Evolutionary conservation across 306 rosid species (phyloP).

Genomic region (Inga laurina): DNA sequence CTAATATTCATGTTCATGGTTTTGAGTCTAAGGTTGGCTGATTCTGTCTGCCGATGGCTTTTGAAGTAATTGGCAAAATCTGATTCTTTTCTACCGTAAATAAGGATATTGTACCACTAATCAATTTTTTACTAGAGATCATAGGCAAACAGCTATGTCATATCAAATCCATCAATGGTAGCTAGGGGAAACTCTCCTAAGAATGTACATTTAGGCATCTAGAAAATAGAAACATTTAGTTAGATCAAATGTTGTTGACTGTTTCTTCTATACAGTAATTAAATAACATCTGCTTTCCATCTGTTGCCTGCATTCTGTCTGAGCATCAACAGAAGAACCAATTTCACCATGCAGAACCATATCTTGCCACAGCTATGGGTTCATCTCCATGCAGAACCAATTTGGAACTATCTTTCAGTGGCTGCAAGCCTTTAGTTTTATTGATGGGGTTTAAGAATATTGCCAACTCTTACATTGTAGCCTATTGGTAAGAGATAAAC

Average conservation of each 20-base stretch:
- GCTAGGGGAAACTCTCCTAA: not conserved
- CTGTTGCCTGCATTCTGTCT: not conserved
- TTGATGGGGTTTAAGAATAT: not conserved
- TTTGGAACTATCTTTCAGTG: slow-evolving; percentile 17
- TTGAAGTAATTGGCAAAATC: not conserved
- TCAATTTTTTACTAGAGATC: not conserved
- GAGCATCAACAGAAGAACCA: not conserved
- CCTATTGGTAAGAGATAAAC: slow-evolving; percentile 3
- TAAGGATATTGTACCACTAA: not conserved
- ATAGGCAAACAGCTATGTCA: not conserved
- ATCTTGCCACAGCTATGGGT: not conserved
- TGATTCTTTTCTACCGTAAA: not conserved
- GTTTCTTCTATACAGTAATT: not conserved
- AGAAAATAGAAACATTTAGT: not conserved
- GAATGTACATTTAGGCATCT: not conserved
- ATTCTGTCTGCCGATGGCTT: not conserved
- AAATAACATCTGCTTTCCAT: not conserved
- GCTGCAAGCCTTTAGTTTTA: slow-evolving; percentile 14
- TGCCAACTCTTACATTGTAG: not conserved
- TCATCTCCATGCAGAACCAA: not conserved
- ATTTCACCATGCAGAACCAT: not conserved
- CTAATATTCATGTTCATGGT: not conserved
- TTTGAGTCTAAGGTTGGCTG: not conserved
- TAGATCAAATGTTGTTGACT: not conserved
- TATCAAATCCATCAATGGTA: slow-evolving; percentile 12